A percentile compares a stretch with the other conserved stretches of the same genome.
These are phyloP conservation scores for Arabis hirsuta DNA, from an alignment of 345 rosid genomes.

Conservation along the genomic window DNA sequence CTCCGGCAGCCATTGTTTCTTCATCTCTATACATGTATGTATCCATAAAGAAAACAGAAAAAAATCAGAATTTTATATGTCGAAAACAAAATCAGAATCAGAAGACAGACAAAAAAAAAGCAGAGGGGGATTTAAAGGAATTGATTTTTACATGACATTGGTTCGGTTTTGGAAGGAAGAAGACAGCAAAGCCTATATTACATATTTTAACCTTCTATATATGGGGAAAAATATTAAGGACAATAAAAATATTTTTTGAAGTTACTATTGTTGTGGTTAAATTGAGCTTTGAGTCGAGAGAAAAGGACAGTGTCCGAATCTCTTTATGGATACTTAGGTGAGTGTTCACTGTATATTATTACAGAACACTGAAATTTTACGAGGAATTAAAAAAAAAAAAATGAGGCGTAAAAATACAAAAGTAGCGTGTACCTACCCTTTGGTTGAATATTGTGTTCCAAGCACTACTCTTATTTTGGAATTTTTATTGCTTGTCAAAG, in stretches of 20 bases:
- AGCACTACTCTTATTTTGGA: slow-evolving; percentile 23
- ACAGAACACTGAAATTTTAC: slow-evolving; percentile 24
- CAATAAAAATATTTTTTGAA: slow-evolving; percentile 13
- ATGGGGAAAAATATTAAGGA: background rate
- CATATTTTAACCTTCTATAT: slow-evolving; percentile 29
- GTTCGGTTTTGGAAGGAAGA: slow-evolving; percentile 26
- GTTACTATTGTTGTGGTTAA: slow-evolving; percentile 33
- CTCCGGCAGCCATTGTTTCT: slow-evolving; percentile 40
- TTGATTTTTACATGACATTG: slow-evolving; percentile 31
- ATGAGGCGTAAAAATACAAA: slow-evolving; percentile 11
- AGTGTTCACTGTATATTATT: slow-evolving; percentile 27
- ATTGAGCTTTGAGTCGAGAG: slow-evolving; percentile 36
- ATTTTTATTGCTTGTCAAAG: background rate
- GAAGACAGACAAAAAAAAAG: background rate
- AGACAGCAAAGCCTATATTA: slow-evolving; percentile 21
- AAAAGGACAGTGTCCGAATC: slow-evolving; percentile 34
- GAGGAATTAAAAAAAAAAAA: background rate
- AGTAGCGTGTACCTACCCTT: slow-evolving; percentile 26
- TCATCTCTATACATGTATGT: slow-evolving; percentile 27
- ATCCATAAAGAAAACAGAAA: background rate
- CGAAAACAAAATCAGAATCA: background rate
- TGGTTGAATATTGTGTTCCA: slow-evolving; percentile 27
- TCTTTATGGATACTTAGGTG: slow-evolving; percentile 33
- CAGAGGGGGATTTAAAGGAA: slow-evolving; percentile 19
- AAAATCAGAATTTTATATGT: background rate